These are phyloP conservation scores for Oldenlandia corymbosa DNA, from an alignment of 257 asterid genomes.

Conservation along the genomic window DNA sequence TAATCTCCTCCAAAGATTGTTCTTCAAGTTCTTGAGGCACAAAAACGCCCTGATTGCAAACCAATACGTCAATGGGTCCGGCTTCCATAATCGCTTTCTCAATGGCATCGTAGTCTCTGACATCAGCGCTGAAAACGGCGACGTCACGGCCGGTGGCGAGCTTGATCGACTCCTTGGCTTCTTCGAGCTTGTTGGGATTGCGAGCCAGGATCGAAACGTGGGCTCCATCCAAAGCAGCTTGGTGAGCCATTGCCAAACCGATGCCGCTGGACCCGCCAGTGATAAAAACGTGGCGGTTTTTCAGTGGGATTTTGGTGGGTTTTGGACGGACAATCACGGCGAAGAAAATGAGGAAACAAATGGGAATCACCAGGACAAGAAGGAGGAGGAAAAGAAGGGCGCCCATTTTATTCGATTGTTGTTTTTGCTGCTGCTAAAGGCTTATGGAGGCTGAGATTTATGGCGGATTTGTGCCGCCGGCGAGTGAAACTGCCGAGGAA, in stretches of 20 bases:
- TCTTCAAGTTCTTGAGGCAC: conserved; percentile 64
- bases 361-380: conserved; percentile 48
- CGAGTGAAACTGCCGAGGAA: neutral
- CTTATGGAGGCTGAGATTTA: neutral
- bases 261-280: conserved; percentile 99
- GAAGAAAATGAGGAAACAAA: conserved; percentile 51
- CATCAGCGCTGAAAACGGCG: conserved; percentile 67
- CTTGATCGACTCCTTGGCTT: conserved; percentile 66
- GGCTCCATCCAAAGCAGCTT: conserved; percentile 64
- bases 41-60: conserved; percentile 84
- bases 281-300: conserved; percentile 85
- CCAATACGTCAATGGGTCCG: conserved; percentile 76
- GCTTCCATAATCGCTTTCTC: conserved; percentile 57
- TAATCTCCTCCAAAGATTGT: conserved; percentile 69
- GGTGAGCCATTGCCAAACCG: conserved; percentile 84
- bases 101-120: conserved; percentile 66
- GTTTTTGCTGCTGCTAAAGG: neutral
- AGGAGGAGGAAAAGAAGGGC: conserved; percentile 39
- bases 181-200: conserved; percentile 51
- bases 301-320: conserved; percentile 56
- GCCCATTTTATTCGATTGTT: conserved; percentile 50
- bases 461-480: neutral
- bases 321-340: conserved; percentile 66
- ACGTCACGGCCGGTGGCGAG: conserved; percentile 87
- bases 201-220: conserved; percentile 78